Base-by-base conservation (phyloP, 331 rosid species). In the Quercus phellos region DNA sequence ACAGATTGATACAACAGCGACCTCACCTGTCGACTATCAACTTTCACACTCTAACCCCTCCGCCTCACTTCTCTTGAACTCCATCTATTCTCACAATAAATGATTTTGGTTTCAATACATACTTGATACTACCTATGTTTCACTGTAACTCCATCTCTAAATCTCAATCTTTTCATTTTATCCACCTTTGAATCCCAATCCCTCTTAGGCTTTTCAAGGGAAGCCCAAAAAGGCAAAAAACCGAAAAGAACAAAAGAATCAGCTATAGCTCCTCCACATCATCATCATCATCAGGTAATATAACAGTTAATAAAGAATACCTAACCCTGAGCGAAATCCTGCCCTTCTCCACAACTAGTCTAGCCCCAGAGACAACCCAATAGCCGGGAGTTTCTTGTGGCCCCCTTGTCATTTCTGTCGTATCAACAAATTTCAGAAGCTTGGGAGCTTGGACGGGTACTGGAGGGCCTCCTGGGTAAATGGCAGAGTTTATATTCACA, bases 361-460 rank as follows among this genome's bases (percentile, higher is more conserved):
- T 94, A 75, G 99, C 99, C 58, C 99, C 99, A 4, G 99, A 89
- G 59, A 92, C 94, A 80, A 94, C 95, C 99, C 99, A 94, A 83
- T 94, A 94, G 51, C 99, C 99, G 22, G 99, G 99, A 82, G 82
- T 74, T 80, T 94, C 97, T 55, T 92, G 97, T 22, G 99, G 99
- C 61, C 99, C 99, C 85, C 99, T 83, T 13, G 84, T 84, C 97
- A 94, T 90, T 86, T 94, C 99, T 11, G 95, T 87, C 18, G 97
- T 83, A 84, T 94, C 97, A 18, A 94, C 97, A 72, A 89, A 92
- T 81, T 92, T 94, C 50, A 88, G 92, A 79, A 94, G 98, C 87
- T 86, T 92, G 11, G 95, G 89, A 55, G 97, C 91, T 76, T 89
- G 98, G 67, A 90, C 89, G 3, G 98, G 97, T 26, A 92, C 93